A percentile compares a stretch with the other conserved stretches of the same genome.
phyloP scores from a whole-genome alignment of 495 filamentous ascomycete species.

The Cercophora samala region DNA sequence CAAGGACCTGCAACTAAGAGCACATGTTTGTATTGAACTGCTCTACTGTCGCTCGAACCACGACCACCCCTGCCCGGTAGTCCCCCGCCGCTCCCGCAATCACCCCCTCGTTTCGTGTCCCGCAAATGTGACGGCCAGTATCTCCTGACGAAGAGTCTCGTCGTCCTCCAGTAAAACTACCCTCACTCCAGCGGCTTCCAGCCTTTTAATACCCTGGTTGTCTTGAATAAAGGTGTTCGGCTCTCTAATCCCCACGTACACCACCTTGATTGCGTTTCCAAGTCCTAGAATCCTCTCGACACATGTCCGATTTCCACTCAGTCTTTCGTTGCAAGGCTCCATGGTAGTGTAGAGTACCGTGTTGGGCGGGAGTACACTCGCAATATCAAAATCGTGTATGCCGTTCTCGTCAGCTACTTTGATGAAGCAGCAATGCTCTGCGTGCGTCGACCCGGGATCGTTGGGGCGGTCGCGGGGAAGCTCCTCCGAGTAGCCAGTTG shows the following conservation, averaged over 20 bases:
- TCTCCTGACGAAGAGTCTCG: constrained; percentile 50
- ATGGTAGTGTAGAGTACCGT: constrained; percentile 76
- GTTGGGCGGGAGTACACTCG: constrained; percentile 38
- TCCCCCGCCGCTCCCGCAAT: neutral
- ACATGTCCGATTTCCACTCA: constrained; percentile 69
- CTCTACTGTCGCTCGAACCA: no score
- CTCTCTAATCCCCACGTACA: constrained; percentile 76
- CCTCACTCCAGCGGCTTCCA: constrained; percentile 61
- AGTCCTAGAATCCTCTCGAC: constrained; percentile 65
- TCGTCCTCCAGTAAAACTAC: constrained; percentile 58
- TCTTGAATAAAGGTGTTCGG: constrained; percentile 70
- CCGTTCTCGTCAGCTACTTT: constrained; percentile 42
- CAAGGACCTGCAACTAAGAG: no score
- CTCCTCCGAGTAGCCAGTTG: constrained; percentile 77
- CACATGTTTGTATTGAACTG: no score
- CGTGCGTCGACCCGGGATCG: constrained; percentile 43
- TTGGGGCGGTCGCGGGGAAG: constrained; percentile 32
- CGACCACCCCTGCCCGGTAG: no score
- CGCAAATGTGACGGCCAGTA: constrained; percentile 64
- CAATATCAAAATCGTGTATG: constrained; percentile 39
- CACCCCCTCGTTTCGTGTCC: constrained; percentile 29
- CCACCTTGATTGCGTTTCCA: constrained; percentile 54
- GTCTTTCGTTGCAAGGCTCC: constrained; percentile 73
- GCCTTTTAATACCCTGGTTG: constrained; percentile 61
- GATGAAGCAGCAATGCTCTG: constrained; percentile 50